Percentiles rank a stretch among this genome's conserved stretches.
Conservation (phyloP, 2,329 filamentous ascomycete genomes). For the Aspergillus ustus region DNA sequence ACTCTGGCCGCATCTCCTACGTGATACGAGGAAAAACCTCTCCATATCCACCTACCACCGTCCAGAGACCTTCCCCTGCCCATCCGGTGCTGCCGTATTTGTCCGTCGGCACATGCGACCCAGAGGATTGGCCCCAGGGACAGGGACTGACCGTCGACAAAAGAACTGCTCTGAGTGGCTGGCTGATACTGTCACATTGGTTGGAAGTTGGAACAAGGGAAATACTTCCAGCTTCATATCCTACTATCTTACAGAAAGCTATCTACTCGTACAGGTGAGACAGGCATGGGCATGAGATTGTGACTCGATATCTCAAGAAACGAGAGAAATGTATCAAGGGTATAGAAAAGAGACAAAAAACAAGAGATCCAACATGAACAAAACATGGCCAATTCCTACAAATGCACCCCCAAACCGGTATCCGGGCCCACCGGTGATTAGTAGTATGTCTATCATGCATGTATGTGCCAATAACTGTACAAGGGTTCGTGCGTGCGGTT, state of each 20-base stretch:
- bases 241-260: neutral
- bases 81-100: neutral
- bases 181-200: neutral
- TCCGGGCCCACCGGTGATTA: slow-evolving; percentile 7
- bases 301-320: slow-evolving; percentile 12
- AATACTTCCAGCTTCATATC: neutral
- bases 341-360: slow-evolving; percentile 13
- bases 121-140: slow-evolving; percentile 4
- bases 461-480: slow-evolving; percentile 18
- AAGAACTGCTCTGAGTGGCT: neutral
- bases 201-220: too few species aligned
- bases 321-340: slow-evolving; percentile 14
- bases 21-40: slow-evolving; percentile 30
- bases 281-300: neutral
- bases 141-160: neutral
- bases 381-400: slow-evolving; percentile 8
- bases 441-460: slow-evolving; percentile 19
- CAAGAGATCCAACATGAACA: slow-evolving; percentile 10
- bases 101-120: slow-evolving; percentile 9
- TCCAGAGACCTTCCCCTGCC: neutral
- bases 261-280: slow-evolving; percentile 7
- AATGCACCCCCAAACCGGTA: slow-evolving; percentile 3
- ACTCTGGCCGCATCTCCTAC: neutral
- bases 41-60: slow-evolving; percentile 19
- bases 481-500: slow-evolving; percentile 7